Conservation (phyloP, 192 early-diverging fungal species). For the Entomortierella lignicola region DNA sequence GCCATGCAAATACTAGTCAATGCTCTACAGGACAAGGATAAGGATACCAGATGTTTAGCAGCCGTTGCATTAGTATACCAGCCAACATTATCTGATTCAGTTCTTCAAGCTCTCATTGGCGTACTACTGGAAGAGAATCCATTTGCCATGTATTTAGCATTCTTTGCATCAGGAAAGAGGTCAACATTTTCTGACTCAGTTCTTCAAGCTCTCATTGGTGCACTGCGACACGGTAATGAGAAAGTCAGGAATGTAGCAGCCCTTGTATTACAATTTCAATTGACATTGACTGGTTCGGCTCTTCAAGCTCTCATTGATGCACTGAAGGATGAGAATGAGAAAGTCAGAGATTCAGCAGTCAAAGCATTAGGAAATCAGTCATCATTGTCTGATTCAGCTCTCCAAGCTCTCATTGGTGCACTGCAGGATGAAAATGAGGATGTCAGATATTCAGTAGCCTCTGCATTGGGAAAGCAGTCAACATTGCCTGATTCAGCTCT, state of each 20-base stretch:
- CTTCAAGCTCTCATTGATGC: neutral
- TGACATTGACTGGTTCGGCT: no score
- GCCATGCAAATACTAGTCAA: neutral
- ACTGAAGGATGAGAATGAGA: slow-evolving; percentile 1
- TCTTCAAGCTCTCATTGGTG: no score
- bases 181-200: no score
- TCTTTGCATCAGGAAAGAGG: no score
- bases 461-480: neutral
- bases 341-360: neutral
- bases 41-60: neutral
- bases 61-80: slow-evolving; percentile 4
- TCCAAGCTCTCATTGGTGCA: slow-evolving; percentile 1
- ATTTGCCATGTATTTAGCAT: no score
- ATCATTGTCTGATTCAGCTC: slow-evolving; percentile 2
- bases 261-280: no score
- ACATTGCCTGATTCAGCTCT: slow-evolving; percentile 2
- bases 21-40: neutral
- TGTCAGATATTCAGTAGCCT: slow-evolving; percentile 1
- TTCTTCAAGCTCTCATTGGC: slow-evolving; percentile 1
- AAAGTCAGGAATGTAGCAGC: no score
- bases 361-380: slow-evolving; percentile 2
- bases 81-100: slow-evolving; percentile 9
- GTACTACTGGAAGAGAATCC: no score
- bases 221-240: no score
- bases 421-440: neutral